Percentiles rank a stretch among this genome's conserved stretches.
phyloP scores from a whole-genome alignment of 2,329 filamentous ascomycete species.

The Exophiala sp. region DNA sequence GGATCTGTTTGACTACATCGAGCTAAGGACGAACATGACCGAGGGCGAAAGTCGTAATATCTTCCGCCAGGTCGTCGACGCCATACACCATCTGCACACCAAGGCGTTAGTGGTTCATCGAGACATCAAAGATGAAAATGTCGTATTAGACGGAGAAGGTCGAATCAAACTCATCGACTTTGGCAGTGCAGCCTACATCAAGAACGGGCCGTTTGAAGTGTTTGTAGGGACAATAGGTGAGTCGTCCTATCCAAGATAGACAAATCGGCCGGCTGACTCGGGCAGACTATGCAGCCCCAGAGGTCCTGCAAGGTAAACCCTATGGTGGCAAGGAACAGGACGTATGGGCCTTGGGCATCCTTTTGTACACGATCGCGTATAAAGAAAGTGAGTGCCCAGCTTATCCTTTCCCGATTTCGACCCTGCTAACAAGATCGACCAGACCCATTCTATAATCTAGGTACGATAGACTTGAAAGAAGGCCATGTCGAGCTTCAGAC shows the following conservation, averaged over 20 bases:
- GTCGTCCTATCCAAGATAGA: not conserved
- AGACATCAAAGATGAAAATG: conserved; percentile 98
- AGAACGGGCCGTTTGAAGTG: conserved; percentile 95
- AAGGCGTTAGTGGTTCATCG: conserved; percentile 90
- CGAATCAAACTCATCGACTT: conserved; percentile 98
- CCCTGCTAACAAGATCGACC: not conserved
- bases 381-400: conserved; percentile 79
- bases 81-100: conserved; percentile 84
- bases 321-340: conserved; percentile 97
- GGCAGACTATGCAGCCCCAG: conserved; percentile 93
- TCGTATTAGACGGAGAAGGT: conserved; percentile 90
- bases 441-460: conserved; percentile 25
- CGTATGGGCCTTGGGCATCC: conserved; percentile 93
- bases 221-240: conserved; percentile 97
- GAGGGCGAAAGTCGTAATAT: conserved; percentile 91
- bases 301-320: conserved; percentile 84
- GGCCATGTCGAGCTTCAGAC: not conserved
- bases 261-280: not conserved
- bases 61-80: conserved; percentile 85
- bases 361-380: conserved; percentile 97
- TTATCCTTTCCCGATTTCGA: not conserved
- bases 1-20: conserved; percentile 99
- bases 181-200: conserved; percentile 95
- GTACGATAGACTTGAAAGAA: conserved; percentile 1
- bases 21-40: conserved; percentile 92